A percentile compares a stretch with the other conserved stretches of the same genome.
Conservation (phyloP, 2,329 filamentous ascomycete genomes). For the Ophioceras dolichostomum region DNA sequence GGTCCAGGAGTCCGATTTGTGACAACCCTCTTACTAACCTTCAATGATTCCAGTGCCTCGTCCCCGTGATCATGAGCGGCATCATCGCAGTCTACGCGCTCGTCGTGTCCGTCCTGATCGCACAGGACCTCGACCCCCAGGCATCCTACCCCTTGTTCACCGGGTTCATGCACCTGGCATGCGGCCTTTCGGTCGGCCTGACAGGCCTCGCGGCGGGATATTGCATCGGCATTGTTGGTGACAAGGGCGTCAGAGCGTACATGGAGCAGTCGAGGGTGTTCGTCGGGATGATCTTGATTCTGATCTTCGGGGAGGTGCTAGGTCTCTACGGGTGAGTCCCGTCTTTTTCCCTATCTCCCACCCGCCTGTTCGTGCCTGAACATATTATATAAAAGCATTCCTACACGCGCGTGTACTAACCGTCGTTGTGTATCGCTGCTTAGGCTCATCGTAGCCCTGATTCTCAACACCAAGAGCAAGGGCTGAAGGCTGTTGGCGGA, state of each 20-base stretch:
- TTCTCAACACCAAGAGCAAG: conserved; percentile 79
- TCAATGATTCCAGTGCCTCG: conserved; percentile 74
- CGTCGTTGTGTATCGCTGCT: background rate
- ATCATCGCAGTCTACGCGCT: conserved; percentile 98
- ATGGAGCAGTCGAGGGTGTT: conserved; percentile 96
- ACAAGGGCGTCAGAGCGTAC: conserved; percentile 85
- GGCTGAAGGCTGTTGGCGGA: conserved; percentile 37
- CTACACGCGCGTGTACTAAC: too few species aligned
- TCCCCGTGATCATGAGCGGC: conserved; percentile 95
- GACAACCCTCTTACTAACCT: too few species aligned
- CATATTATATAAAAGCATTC: conserved; percentile 12
- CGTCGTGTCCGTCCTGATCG: conserved; percentile 92
- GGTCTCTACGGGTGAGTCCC: conserved; percentile 90
- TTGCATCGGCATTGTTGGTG: conserved; percentile 90
- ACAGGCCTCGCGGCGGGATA: conserved; percentile 91
- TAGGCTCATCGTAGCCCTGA: conserved; percentile 84
- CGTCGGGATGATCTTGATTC: conserved; percentile 95
- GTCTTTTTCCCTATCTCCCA: too few species aligned
- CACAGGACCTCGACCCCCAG: conserved; percentile 68
- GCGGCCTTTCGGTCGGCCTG: conserved; percentile 81
- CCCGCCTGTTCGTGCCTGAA: too few species aligned
- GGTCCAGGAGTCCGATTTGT: too few species aligned
- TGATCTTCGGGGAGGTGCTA: conserved; percentile 96
- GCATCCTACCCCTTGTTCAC: conserved; percentile 74
- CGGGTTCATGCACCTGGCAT: conserved; percentile 87